Evolutionary conservation across 371 early-diverging fungal genomes (phyloP).

Genomic region (Circinella umbellata): DNA sequence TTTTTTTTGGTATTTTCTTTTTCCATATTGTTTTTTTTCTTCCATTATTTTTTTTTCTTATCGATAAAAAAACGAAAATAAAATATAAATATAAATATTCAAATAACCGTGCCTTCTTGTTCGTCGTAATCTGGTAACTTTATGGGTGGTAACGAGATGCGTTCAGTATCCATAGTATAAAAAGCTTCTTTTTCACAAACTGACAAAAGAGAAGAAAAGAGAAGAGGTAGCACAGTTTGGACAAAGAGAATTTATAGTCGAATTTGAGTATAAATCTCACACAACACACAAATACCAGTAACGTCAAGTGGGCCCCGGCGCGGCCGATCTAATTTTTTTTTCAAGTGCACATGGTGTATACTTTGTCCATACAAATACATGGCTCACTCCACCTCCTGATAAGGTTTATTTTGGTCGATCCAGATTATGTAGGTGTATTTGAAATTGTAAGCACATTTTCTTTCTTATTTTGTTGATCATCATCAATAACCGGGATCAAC

Average conservation of each 20-base stretch:
- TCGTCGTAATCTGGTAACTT: conserved; percentile 1
- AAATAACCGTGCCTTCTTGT: conserved; percentile 7
- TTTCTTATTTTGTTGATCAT: too few species aligned
- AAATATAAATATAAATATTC: too few species aligned
- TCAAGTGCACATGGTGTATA: not conserved
- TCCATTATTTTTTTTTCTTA: not conserved
- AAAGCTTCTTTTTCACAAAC: not conserved
- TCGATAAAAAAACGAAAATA: not conserved
- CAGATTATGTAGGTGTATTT: too few species aligned
- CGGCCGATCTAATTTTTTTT: conserved; percentile 5
- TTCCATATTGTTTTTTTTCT: not conserved
- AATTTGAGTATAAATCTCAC: too few species aligned
- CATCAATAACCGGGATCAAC: too few species aligned
- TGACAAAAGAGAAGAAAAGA: conserved; percentile 6
- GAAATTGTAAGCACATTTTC: too few species aligned
- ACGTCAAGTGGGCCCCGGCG: conserved; percentile 9
- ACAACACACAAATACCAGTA: not conserved
- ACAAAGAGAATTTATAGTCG: conserved; percentile 1
- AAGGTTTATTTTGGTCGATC: too few species aligned
- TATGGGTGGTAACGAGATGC: conserved; percentile 19
- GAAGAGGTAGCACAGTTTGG: not conserved
- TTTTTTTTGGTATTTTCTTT: not conserved
- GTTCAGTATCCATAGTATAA: conserved; percentile 18
- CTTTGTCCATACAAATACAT: not conserved
- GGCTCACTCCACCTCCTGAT: too few species aligned